These are phyloP conservation scores for Saccharomycopsis microspora DNA, from an alignment of 805 yeast species.

Conservation along the genomic window DNA sequence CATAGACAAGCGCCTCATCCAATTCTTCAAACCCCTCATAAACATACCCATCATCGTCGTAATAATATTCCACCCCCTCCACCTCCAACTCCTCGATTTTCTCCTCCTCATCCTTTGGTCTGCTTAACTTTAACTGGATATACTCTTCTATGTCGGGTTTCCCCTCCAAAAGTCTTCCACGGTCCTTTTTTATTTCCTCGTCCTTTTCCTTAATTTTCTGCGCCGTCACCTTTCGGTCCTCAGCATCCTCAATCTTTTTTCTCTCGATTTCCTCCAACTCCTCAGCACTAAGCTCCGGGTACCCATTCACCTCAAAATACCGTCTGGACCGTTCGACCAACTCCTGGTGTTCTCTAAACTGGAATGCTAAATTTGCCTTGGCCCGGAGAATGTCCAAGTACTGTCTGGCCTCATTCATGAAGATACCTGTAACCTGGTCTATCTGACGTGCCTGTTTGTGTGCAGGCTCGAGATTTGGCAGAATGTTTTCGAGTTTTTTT, in stretches of 20 bases:
- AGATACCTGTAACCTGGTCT: conserved; percentile 31
- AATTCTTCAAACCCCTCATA: conserved; percentile 8
- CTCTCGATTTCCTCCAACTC: conserved; percentile 16
- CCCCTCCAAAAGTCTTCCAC: conserved; percentile 33
- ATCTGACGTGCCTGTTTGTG: conserved; percentile 16
- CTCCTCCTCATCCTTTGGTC: conserved; percentile 22
- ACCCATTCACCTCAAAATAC: conserved; percentile 10
- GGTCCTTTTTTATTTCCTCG: conserved; percentile 19
- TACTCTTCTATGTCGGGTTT: conserved; percentile 44
- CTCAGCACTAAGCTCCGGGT: conserved; percentile 16
- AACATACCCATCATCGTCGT: conserved; percentile 9
- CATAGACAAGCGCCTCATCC: neutral
- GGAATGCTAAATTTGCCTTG: conserved; percentile 46
- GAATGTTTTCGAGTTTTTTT: neutral
- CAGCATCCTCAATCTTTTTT: conserved; percentile 27
- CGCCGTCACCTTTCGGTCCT: conserved; percentile 21
- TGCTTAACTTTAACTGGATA: conserved; percentile 22
- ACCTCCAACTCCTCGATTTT: conserved; percentile 27
- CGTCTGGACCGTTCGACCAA: conserved; percentile 19
- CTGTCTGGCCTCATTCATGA: conserved; percentile 50
- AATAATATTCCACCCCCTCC: conserved; percentile 8
- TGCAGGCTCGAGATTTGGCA: conserved; percentile 6
- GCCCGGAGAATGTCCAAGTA: conserved; percentile 47
- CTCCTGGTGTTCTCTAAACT: conserved; percentile 38
- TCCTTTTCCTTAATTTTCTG: too few relatives aligned